These are phyloP conservation scores for Symbiotaphrina buchneri DNA, from an alignment of 495 filamentous ascomycete genomes.

Conservation along the genomic window DNA sequence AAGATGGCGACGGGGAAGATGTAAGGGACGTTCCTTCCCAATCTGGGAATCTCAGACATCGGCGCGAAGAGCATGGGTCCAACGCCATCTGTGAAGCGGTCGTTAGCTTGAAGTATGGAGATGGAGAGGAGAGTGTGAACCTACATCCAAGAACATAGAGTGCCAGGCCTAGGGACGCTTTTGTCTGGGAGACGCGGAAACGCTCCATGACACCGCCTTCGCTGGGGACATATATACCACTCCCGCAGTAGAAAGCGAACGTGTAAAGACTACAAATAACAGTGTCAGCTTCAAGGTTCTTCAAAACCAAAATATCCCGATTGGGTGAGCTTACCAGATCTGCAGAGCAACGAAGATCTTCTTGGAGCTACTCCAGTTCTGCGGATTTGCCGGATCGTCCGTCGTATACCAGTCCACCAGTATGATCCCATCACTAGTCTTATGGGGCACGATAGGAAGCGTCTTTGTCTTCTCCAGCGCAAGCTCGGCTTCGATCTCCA, in stretches of 20 bases:
- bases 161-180: conserved; percentile 23
- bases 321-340: conserved; percentile 6
- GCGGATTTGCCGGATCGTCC: conserved; percentile 27
- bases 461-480: conserved; percentile 21
- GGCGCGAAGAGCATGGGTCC: conserved; percentile 1
- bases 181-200: conserved; percentile 17
- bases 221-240: conserved; percentile 10
- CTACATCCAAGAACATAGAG: conserved; percentile 26
- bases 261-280: conserved; percentile 8
- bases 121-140: conserved; percentile 1
- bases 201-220: conserved; percentile 12
- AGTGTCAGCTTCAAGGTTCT: conserved; percentile 1
- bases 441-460: conserved; percentile 20
- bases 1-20: conserved; percentile 21
- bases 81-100: not conserved
- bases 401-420: conserved; percentile 33
- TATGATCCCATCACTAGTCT: conserved; percentile 16
- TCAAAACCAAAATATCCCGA: not conserved
- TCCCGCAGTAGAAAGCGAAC: conserved; percentile 10
- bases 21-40: conserved; percentile 1
- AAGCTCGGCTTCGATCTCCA: conserved; percentile 19
- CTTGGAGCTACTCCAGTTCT: conserved; percentile 25
- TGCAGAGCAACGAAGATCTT: conserved; percentile 13
- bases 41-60: conserved; percentile 1
- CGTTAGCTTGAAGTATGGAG: not conserved